These are phyloP conservation scores for Pittosporum tobira DNA, from an alignment of 129 eudicot species.

Conservation along the genomic window DNA sequence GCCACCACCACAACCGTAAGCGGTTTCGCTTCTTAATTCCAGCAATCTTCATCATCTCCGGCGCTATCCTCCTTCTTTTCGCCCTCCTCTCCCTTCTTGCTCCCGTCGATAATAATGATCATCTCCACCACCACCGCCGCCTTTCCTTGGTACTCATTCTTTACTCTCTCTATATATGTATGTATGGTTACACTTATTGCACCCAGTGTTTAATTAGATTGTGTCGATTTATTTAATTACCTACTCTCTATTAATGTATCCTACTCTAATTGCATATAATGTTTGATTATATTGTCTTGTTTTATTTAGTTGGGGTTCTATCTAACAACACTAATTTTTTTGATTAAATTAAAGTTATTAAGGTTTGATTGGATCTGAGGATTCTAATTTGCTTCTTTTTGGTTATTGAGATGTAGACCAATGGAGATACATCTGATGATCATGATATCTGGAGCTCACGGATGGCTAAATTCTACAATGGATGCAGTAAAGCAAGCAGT, in stretches of 20 bases:
- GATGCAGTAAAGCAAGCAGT: conserved; percentile 77
- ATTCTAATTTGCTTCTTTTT: conserved; percentile 20
- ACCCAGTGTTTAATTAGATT: neutral
- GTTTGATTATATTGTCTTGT: too few relatives aligned
- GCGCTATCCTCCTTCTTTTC: conserved; percentile 42
- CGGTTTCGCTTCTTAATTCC: conserved; percentile 39
- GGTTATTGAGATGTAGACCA: conserved; percentile 45
- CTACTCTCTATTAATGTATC: too few relatives aligned
- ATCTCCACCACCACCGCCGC: conserved; percentile 21
- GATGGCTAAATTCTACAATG: conserved; percentile 50
- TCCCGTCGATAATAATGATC: conserved; percentile 28
- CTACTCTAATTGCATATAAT: too few relatives aligned
- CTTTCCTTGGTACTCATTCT: conserved; percentile 21
- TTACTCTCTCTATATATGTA: neutral
- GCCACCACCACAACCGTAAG: conserved; percentile 37
- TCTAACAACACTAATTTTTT: neutral
- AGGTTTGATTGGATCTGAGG: conserved; percentile 41
- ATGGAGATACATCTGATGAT: conserved; percentile 36
- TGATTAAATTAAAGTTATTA: conserved; percentile 5
- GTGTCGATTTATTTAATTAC: conserved; percentile 1
- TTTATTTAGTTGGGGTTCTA: too few relatives aligned
- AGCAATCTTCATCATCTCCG: conserved; percentile 38
- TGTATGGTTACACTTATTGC: neutral
- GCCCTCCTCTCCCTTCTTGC: conserved; percentile 53
- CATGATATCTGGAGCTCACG: conserved; percentile 66